Evolutionary conservation across 305 asterid species (phyloP), one percentile per base, ranked within the genome.

Genomic region (Petunia hybrid): DNA sequence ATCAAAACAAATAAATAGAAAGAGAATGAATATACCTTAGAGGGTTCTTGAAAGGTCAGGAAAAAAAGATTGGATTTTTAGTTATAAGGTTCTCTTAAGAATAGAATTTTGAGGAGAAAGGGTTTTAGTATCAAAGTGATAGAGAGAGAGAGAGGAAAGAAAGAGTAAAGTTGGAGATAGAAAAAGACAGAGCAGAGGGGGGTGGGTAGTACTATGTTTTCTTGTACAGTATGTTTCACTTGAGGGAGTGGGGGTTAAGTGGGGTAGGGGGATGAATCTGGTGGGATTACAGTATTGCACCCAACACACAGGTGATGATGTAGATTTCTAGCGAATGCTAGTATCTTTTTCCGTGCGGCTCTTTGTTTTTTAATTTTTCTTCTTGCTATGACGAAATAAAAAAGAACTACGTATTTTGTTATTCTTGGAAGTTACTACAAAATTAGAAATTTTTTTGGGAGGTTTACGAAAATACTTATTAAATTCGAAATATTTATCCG

Each of bases 21-120:
- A 2, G 73, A 48, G 35, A 40, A 45, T 79, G 87, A 76, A 82
- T 83, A 87, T 83, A 85, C 90, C 90, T 35, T 43, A 76, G 78
- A 38, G 75, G 82, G 82, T 71, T 76, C 81, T 36, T 10, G 73
- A 48, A 65, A 78, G 81, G 62, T 57, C 84, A 61, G 45, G 76
- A 2, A 77, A 56, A 61, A 43, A 48, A 56, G 36, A 4, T 16
- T 4, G 13, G 70, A 77, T 42, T 42, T 80, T 71, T 51, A 83
- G 81, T 82, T 59, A 46, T 70, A 77, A 86, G 83, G 83, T 82
- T 83, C 77, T 5, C n/a, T n/a, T 9, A 65, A 79, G 77, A 51
- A 36, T 56, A 12, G 48, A 53, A 77, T 76, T 40, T 62, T 65
- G 64, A 45, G 31, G 64, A 53, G 61, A 45, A 10, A 61, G 14